Evolutionary conservation across 2,329 filamentous ascomycete species (phyloP).

Genomic region (Penicillium freii): DNA sequence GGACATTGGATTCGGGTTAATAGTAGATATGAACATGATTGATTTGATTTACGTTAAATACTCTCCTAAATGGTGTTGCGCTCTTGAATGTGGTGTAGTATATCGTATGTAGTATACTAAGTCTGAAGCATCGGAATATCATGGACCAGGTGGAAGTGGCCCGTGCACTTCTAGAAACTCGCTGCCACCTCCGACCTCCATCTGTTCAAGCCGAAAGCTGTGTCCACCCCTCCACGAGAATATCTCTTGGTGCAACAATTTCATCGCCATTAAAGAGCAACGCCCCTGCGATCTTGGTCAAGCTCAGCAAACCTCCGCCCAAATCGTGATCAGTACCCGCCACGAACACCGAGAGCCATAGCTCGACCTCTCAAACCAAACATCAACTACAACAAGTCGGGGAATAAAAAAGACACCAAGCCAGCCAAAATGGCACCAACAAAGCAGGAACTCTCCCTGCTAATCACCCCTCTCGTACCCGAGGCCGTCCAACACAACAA

Average conservation of each 20-base stretch:
- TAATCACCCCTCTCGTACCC: constrained; percentile 48
- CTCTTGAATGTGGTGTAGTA: not conserved
- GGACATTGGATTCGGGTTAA: constrained; percentile 28
- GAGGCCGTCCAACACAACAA: constrained; percentile 48
- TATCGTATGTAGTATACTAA: not conserved
- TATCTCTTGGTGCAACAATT: not conserved
- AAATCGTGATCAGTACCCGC: not conserved
- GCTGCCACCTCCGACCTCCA: constrained; percentile 14
- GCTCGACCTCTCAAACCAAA: not conserved
- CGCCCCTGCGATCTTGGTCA: not conserved
- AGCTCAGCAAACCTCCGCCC: not conserved
- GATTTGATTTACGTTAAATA: constrained; percentile 9
- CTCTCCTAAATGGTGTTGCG: not conserved
- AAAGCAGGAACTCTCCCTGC: constrained; percentile 47
- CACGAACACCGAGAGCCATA: constrained; percentile 3
- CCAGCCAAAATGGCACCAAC: constrained; percentile 41
- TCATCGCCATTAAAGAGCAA: not conserved
- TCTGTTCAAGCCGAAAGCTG: not conserved
- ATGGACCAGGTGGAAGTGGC: constrained; percentile 5
- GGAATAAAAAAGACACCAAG: not conserved
- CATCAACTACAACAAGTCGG: not conserved
- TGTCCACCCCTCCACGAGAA: not conserved
- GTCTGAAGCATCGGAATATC: not conserved
- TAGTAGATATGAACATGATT: constrained; percentile 29
- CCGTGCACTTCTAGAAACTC: constrained; percentile 23